Percentiles rank a stretch among this genome's conserved stretches.
Conservation (phyloP, 805 yeast genomes). For the Cyberlindnera meyerae region DNA sequence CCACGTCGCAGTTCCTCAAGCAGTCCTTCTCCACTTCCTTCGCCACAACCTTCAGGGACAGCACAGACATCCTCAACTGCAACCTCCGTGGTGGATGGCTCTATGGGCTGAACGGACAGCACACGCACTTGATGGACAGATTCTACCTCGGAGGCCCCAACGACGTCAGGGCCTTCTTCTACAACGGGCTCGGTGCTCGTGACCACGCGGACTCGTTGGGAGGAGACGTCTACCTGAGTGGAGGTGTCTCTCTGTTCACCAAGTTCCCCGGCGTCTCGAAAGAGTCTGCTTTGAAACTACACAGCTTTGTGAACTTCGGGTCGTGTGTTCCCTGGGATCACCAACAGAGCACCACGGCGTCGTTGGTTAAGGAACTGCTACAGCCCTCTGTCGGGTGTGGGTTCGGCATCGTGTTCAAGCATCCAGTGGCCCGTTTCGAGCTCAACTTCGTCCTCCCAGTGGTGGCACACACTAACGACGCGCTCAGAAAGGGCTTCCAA, state of each 20-base stretch:
- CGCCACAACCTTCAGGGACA: slow-evolving; percentile 25
- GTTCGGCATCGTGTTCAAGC: slow-evolving; percentile 54
- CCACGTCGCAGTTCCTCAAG: slow-evolving; percentile 31
- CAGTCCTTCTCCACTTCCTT: slow-evolving; percentile 30
- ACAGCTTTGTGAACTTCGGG: slow-evolving; percentile 64
- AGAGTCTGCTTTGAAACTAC: slow-evolving; percentile 53
- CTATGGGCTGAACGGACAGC: slow-evolving; percentile 32
- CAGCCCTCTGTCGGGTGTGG: slow-evolving; percentile 53
- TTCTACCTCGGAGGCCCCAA: slow-evolving; percentile 81
- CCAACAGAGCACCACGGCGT: slow-evolving; percentile 11
- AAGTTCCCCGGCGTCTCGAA: slow-evolving; percentile 50
- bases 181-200: slow-evolving; percentile 63
- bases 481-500: slow-evolving; percentile 58
- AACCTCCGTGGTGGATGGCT: slow-evolving; percentile 54
- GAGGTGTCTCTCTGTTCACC: slow-evolving; percentile 55
- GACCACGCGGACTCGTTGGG: slow-evolving; percentile 56
- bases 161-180: slow-evolving; percentile 64
- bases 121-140: slow-evolving; percentile 64
- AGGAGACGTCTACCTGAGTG: slow-evolving; percentile 55
- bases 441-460: slow-evolving; percentile 61
- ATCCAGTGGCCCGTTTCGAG: slow-evolving; percentile 64
- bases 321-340: slow-evolving; percentile 41
- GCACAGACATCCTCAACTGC: slow-evolving; percentile 44
- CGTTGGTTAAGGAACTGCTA: slow-evolving; percentile 27
- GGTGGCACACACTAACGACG: slow-evolving; percentile 44